Base-by-base conservation (phyloP, 108 stramenopile species). In the Asterionellopsis glacialis region DNA sequence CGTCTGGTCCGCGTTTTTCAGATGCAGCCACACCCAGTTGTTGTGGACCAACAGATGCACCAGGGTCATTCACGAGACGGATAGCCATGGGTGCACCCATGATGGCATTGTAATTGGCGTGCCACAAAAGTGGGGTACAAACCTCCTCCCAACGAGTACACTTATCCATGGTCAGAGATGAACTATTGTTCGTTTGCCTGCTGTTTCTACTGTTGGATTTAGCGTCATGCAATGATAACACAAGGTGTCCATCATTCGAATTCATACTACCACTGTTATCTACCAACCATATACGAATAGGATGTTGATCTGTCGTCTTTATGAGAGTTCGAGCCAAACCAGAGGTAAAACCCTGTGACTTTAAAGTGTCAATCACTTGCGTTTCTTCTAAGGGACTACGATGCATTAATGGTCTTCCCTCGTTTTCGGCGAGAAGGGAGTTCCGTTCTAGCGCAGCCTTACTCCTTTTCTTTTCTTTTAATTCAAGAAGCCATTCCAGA, bases 211-310 rank as follows among this genome's bases (percentile, higher is more conserved):
- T 33, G 5, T 7, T 10, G 48, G 45, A 21, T 54, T 45, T 12
- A 24, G 51, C 0, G 65, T 75, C 56, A 39, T 77, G 61, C 33
- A 33, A 5, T 33, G 33, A 33, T n/a, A 76, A 72, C 54, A 82
- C 68, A 1, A 69, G 64, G 55, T 85, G 79, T 9, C 87, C 87
- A 41, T 88, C 87, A 19, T 47, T 59, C 41, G 60, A 69, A 23
- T 72, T 58, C 87, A 88, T 88, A 9, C 68, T 70, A 0, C 83
- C 88, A 22, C 68, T 70, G 52, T 90, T 90, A 57, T 90, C 88
- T 1, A 90, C 73, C 18, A 90, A 75, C 88, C 88, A 90, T 41
- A 86, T 81, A 38, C 84, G 53, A 11, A 66, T n/a, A 0, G 79
- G 73, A 40, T 75, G 78, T n/a, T 64, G 52, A 12, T 57, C 50